Evolutionary conservation across 768 basidiomycete genomes (phyloP), one percentile per base, ranked within the genome.

Genomic region (Phlebiopsis gigantea): DNA sequence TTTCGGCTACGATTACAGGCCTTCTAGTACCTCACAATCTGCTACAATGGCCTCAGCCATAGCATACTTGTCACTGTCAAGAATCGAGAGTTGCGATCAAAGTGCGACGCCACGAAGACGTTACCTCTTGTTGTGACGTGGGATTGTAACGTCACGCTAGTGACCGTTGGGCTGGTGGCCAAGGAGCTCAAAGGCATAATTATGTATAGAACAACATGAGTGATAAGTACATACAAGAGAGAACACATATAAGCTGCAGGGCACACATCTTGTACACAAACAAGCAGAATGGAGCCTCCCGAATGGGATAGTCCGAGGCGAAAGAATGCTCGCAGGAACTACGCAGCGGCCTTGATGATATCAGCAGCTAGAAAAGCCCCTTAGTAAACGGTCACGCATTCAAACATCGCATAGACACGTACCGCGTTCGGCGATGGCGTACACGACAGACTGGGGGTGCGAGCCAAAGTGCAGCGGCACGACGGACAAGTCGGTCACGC

Each of bases 401-500:
- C 7, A 17, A 12, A n/a, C 34, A 7, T 3, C 8, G 9, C 28
- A 34, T 14, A 21, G 29, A n/a, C 28, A 46, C 62, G 19, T 49
- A 78, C 78, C 79, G 69, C 76, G 73, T 61, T 80, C 79, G 2
- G 72, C 79, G 52, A 81, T 73, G 17, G 70, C 72, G 62, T 79
- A 80, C 1, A 73, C 78, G 5, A 68, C 69, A 3, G 77, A 77
- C 69, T 78, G 75, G 2, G 78, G 67, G 59, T 81, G 80, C 2
- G 75, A 72, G 5, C 73, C 72, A 51, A 82, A 68, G 45, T 80
- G 81, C 51, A 82, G 64, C 2, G 82, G 81, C 6, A 81, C 64
- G 49, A 83, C 69, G 4, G 79, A 81, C n/a, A 82, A 53, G 62
- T 82, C 81, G 9, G 73, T 79, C 5, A 84, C 74, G 6, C 83